phyloP scores from a whole-genome alignment of 371 early-diverging fungal genomes.

The Chytridium lagenaria region DNA sequence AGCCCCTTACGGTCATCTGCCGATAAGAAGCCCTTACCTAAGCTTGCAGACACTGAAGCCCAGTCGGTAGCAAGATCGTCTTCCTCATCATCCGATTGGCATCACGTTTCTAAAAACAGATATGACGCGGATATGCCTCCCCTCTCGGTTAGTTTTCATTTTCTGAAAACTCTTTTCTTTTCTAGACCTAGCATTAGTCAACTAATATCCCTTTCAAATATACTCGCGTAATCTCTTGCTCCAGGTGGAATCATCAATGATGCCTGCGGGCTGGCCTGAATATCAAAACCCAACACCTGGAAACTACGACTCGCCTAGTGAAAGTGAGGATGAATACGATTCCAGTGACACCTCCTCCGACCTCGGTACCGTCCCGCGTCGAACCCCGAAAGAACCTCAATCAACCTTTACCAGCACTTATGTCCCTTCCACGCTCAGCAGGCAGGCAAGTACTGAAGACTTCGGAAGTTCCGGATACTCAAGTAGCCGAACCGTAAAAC shows the following conservation, averaged over 20 bases:
- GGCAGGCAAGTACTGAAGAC: conserved; percentile 1
- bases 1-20: not conserved
- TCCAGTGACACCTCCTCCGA: conserved; percentile 9
- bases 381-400: not conserved
- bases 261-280: conserved; percentile 9
- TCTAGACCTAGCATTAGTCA: not conserved
- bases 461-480: not conserved
- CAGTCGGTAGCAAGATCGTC: not conserved
- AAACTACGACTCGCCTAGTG: not conserved
- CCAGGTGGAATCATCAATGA: conserved; percentile 3
- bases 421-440: not conserved
- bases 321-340: conserved; percentile 11
- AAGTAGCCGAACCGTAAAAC: not conserved
- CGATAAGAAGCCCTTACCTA: conserved; percentile 5
- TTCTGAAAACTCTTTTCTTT: not conserved
- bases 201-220: not conserved
- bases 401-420: not conserved
- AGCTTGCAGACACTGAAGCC: not conserved
- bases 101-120: not conserved
- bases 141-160: not conserved
- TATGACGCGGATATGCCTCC: conserved; percentile 6
- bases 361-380: not conserved
- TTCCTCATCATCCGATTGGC: no score
- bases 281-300: not conserved
- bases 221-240: not conserved